These are phyloP conservation scores for Crithidia sp. DNA, from an alignment of 208 protist genomes.

Conservation along the genomic window DNA sequence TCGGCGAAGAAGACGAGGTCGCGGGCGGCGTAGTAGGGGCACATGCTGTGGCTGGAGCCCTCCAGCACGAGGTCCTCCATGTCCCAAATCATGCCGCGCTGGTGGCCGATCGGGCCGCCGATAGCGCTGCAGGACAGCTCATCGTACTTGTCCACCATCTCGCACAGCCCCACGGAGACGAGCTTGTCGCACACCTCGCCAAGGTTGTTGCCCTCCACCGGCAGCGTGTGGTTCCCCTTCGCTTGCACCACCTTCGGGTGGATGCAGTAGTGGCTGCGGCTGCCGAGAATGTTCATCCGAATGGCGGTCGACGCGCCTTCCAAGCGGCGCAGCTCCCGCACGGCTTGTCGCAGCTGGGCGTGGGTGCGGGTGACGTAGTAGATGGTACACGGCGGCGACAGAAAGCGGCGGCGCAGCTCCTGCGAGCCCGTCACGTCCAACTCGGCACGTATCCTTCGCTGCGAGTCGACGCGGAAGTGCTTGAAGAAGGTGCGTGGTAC, in stretches of 20 bases:
- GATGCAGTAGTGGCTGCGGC: conserved; percentile 95
- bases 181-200: conserved; percentile 87
- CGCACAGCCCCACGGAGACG: conserved; percentile 71
- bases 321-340: conserved; percentile 93
- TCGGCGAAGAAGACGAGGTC: conserved; percentile 86
- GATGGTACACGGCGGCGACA: conserved; percentile 73
- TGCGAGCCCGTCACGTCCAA: conserved; percentile 47
- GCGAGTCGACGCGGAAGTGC: conserved; percentile 45
- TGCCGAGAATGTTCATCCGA: conserved; percentile 94
- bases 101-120: conserved; percentile 34
- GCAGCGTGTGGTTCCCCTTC: conserved; percentile 53
- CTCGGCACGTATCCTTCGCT: conserved; percentile 54
- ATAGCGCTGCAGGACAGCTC: conserved; percentile 64
- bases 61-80: conserved; percentile 93
- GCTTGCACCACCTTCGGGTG: conserved; percentile 67
- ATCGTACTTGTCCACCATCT: conserved; percentile 59
- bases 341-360: conserved; percentile 95
- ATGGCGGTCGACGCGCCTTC: conserved; percentile 38
- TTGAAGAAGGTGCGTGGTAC: conserved; percentile 56
- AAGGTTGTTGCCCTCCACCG: conserved; percentile 80
- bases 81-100: conserved; percentile 66
- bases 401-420: conserved; percentile 61
- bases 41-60: conserved; percentile 67
- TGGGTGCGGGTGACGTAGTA: conserved; percentile 97
- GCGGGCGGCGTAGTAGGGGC: conserved; percentile 95